Evolutionary conservation across 768 basidiomycete species (phyloP), one percentile per base, ranked within the genome.

Genomic region (Lentinus brumalis): DNA sequence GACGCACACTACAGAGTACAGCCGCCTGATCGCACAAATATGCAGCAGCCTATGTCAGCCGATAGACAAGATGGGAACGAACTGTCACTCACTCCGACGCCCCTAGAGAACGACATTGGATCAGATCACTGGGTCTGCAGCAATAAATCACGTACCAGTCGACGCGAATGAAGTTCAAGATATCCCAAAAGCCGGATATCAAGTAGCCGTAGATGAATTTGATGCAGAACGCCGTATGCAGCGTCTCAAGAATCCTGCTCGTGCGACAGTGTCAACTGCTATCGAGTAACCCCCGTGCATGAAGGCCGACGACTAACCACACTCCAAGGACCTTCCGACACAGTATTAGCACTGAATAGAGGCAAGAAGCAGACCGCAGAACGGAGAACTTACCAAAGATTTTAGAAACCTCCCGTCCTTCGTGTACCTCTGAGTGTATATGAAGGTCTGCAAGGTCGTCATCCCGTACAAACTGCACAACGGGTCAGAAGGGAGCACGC

Each of bases 161-260:
- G 18, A 62, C 51, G 30, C 10, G 21, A 32, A 57, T 10, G 40
- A 62, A 52, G n/a, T 58, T 49, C 40, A 53, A 45, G n/a, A 50
- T 39, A 15, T 54, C 42, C 5, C 52, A 52, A 30, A 62, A 62
- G 35, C 56, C 56, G 44, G 39, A 50, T 35, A 62, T 53, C 31
- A 62, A 47, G 61, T 62, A 62, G 14, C 42, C 18, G 42, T 62
- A 62, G 18, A 62, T 46, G n/a, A 62, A 50, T 40, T 62, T 56
- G 44, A 62, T 62, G 32, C 61, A 62, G 52, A 57, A 62, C 15
- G 56, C 61, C 11, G 53, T 54, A 49, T 62, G 61, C 14, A 57
- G 46, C 16, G 61, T 62, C 46, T 62, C 61, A 31, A 62, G 35
- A 10, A 58, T 50, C 56, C 61, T 62, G n/a, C n/a, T n/a, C n/a